Evolutionary conservation across 495 filamentous ascomycete genomes (phyloP).

Genomic region (Trichoderma parareesei): DNA sequence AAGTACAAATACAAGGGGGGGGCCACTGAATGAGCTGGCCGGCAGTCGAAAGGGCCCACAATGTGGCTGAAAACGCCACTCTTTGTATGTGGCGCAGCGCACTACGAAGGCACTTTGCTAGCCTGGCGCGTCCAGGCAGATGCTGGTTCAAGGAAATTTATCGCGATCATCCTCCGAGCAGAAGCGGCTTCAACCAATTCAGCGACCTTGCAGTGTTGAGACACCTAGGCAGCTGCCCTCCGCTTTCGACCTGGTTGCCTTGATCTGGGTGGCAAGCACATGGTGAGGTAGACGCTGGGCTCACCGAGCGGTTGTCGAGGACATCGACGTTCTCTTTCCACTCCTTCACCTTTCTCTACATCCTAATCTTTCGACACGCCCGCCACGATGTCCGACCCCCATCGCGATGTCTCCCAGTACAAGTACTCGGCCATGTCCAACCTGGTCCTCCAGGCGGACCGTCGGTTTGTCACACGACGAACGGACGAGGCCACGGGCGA

Average conservation of each 20-base stretch:
- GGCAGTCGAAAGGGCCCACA: background rate
- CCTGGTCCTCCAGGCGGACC: slow-evolving; percentile 99
- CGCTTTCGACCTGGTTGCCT: background rate
- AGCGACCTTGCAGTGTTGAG: background rate
- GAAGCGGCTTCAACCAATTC: background rate
- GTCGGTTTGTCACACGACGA: slow-evolving; percentile 84
- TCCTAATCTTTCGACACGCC: slow-evolving; percentile 4
- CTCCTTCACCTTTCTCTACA: background rate
- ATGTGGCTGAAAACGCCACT: background rate
- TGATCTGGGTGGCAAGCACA: slow-evolving; percentile 16
- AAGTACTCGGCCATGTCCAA: slow-evolving; percentile 99
- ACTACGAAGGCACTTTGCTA: background rate
- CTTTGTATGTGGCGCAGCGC: background rate
- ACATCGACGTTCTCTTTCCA: slow-evolving; percentile 8
- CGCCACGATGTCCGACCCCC: slow-evolving; percentile 69
- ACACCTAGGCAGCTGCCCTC: background rate
- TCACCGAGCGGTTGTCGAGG: slow-evolving; percentile 11
- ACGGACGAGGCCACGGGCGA: slow-evolving; percentile 95
- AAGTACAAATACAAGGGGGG: background rate
- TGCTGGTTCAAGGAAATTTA: slow-evolving; percentile 4
- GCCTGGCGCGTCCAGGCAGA: slow-evolving; percentile 7
- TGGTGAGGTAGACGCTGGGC: slow-evolving; percentile 21
- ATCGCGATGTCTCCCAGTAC: slow-evolving; percentile 89
- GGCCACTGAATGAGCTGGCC: background rate
- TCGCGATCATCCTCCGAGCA: background rate